These are phyloP conservation scores for Pseudozyma pruni DNA, from an alignment of 1,284 basidiomycete species.

Conservation along the genomic window DNA sequence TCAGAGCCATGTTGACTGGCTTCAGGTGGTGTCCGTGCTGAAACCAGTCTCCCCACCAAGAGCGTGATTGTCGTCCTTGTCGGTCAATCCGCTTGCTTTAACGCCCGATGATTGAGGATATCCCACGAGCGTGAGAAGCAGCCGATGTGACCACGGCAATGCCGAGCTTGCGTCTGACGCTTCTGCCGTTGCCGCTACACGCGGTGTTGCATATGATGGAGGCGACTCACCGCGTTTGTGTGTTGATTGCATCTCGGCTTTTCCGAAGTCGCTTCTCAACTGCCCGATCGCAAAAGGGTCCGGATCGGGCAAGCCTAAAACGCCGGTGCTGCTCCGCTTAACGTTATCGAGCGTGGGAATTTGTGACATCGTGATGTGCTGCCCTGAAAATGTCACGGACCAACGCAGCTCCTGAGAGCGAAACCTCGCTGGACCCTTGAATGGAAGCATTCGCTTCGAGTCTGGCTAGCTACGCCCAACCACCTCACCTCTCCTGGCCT, in stretches of 20 bases:
- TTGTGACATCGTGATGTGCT: no score
- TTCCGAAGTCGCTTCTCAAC: neutral
- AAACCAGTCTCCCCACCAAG: neutral
- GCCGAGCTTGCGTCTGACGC: neutral
- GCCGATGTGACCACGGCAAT: neutral
- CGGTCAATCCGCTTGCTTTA: constrained; percentile 1
- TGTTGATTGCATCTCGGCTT: constrained; percentile 5
- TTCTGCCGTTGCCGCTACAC: neutral
- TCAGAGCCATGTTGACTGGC: constrained; percentile 29
- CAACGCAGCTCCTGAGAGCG: no score
- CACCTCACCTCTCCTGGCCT: no score
- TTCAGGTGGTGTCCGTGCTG: no score
- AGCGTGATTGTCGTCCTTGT: neutral
- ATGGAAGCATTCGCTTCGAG: no score
- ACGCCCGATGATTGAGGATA: no score
- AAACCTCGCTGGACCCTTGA: no score
- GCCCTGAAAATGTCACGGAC: no score
- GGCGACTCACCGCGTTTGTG: constrained; percentile 1
- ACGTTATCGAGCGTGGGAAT: no score
- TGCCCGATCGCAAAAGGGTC: constrained; percentile 1
- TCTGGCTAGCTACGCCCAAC: no score
- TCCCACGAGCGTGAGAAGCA: constrained; percentile 1
- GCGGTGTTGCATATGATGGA: constrained; percentile 30
- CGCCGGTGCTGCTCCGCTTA: no score
- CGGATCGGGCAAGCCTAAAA: neutral